Base-by-base conservation (phyloP, 768 basidiomycete species). In the Mycena latifolia region DNA sequence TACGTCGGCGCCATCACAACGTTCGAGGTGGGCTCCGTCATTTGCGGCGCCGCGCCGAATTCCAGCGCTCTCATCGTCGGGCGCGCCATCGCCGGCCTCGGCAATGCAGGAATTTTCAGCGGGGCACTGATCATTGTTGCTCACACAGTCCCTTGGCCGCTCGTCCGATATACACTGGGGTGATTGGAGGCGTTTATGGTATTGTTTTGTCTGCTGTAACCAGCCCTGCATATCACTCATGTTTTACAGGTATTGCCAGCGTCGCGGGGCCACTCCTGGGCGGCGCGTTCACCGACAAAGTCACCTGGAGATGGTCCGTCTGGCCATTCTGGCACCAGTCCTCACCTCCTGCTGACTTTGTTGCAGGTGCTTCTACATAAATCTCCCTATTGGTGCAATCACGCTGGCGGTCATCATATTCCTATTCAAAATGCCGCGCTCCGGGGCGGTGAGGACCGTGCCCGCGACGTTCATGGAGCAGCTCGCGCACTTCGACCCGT, bases 1-100 rank as follows among this genome's bases (percentile, higher is more conserved):
- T n/a, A n/a, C n/a, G 37, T 65, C 18, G 51, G 53, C 72, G 75
- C 76, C n/a, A 67, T 75, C 20, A 5, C 63, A 1, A 66, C 83
- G 56, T 84, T 85, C 69, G 84, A 85, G 66, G 64, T 85, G 24
- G 85, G 85, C 4, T 80, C 78, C 1, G 66, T 81, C 20, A 71
- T 84, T 43, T 84, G 83, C 68, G 85, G 80, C 22, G 74, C 75
- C 18, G 73, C 76, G n/a, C 65, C 69, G 2, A 71, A 55, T 52
- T 71, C 79, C 25, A 62, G 69, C 41, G 63, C 73, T 10, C 67
- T 82, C 27, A 81, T 82, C 52, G 73, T 84, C 52, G 85, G 85
- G 14, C 74, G 85, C 20, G 84, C 84, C 0, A 69, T 86, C 39
- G 76, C 80, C 3, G 85, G 85, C 14, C 62, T 84, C 3, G 85